Base-by-base conservation (phyloP, 179 eudicot species). In the Carnegiea gigantea region DNA sequence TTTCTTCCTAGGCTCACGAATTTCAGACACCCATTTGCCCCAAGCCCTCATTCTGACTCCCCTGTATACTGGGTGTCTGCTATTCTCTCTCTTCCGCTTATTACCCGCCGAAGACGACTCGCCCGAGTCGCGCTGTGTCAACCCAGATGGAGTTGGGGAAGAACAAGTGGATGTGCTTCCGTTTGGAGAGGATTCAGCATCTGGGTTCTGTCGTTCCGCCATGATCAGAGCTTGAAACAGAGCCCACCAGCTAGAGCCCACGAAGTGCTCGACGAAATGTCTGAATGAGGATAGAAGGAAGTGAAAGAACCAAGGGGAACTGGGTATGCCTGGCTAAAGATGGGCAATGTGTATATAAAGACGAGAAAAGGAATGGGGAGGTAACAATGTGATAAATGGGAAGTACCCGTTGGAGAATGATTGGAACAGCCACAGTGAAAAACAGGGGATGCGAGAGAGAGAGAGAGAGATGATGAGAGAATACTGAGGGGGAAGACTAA, bases 11-110 rank as follows among this genome's bases (percentile, higher is more conserved):
- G 98, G 97, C 78, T 93, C 91, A 0, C 98, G 93, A 24, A 93
- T 93, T 73, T 93, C 97, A 3, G 97, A 93, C 20, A 94, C 97
- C 98, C 98, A 94, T 85, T 93, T 93, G 1, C 98, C 98, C 98
- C 98, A 94, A 6, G 93, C 91, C 0, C 97, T 82, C 93, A 83
- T 94, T 24, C 98, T 82, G 1, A 94, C 98, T 7, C 98, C 98
- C 33, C 90, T 83, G 87, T 93, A 94, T 0, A 82, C 87, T 2
- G 93, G 92, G 84, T 91, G 91, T 23, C 80, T 87, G 80, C 83
- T 77, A n/a, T 82, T 83, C 33, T 77, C 78, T 46, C 79, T 54
- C 54, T 83, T 81, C 18, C 82, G 73, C 67, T 81, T 77, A 62
- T 70, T 83, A 62, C 44, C 44, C 44, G 44, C 44, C 8, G 44